Evolutionary conservation across 768 basidiomycete genomes (phyloP).

Genomic region (Sporobolomyces roseus): DNA sequence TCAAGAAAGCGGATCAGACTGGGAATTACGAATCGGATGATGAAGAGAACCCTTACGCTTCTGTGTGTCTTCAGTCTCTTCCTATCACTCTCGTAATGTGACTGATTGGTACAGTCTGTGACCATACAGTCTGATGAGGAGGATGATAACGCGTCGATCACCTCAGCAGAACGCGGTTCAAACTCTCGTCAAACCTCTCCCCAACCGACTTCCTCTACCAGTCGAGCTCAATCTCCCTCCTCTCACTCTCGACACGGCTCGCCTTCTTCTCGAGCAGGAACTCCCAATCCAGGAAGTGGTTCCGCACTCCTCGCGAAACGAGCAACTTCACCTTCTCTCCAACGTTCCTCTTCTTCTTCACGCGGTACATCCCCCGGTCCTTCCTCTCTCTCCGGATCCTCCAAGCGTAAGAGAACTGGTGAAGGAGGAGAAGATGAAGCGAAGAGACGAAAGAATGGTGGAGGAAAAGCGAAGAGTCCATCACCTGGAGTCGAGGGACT

Average conservation of each 20-base stretch:
- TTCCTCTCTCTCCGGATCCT: slow-evolving; percentile 41
- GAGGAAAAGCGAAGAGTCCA: slow-evolving; percentile 16
- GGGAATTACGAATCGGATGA: slow-evolving; percentile 69
- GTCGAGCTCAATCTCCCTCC: slow-evolving; percentile 21
- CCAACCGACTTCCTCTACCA: slow-evolving; percentile 33
- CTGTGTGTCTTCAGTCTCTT: slow-evolving; percentile 53
- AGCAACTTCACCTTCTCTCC: slow-evolving; percentile 64
- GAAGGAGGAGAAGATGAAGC: slow-evolving; percentile 44
- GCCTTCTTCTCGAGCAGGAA: slow-evolving; percentile 57
- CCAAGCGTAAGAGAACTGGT: slow-evolving; percentile 66
- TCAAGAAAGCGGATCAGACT: slow-evolving; percentile 77
- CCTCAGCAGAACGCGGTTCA: slow-evolving; percentile 17
- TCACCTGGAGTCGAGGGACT: slow-evolving; percentile 12
- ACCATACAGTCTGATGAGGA: slow-evolving; percentile 7
- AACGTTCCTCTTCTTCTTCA: not conserved
- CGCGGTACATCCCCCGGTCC: slow-evolving; percentile 26
- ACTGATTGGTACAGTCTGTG: not conserved
- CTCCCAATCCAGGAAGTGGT: slow-evolving; percentile 59
- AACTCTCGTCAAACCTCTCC: slow-evolving; percentile 53
- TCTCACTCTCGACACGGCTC: slow-evolving; percentile 51
- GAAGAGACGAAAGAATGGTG: slow-evolving; percentile 31
- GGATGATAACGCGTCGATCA: slow-evolving; percentile 27
- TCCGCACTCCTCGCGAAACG: slow-evolving; percentile 77
- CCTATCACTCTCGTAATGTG: not conserved
- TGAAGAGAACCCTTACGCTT: slow-evolving; percentile 71